Evolutionary conservation across 352 stramenopile genomes (phyloP), one percentile per base, ranked within the genome.

Genomic region (Globisporangium iwayamae): DNA sequence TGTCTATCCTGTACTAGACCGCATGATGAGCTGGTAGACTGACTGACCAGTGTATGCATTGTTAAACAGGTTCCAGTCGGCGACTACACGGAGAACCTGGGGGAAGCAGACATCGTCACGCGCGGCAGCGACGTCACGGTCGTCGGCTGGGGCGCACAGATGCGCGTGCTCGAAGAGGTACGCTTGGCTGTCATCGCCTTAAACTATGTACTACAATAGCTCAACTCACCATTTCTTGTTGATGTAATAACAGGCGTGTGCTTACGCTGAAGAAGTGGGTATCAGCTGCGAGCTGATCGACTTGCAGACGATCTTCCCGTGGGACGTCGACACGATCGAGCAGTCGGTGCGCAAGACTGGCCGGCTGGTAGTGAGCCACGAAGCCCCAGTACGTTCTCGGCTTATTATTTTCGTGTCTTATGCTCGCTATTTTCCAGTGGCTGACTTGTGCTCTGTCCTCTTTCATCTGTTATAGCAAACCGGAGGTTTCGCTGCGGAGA

Each of bases 221-320:
- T 18, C 20, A 36, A 34, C 20, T 53, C 47, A 53, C 22, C 13
- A 39, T 39, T 39, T 39, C 34, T 39, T 32, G 7, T 34, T 53
- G 28, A 82, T 98, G 47, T 73, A 95, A 2, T 76, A 90, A 66
- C 76, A 78, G 65, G 90, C 90, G 2, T 88, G 89, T 60, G 84
- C 92, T 39, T 88, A 97, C 56, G 94, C 96, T 4, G 80, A 93
- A 39, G 78, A 97, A 45, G 65, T 98, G 28, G 96, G 96, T 3
- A 98, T 99, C 63, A 94, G 85, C 61, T 99, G 96, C 68, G 96
- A 99, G 74, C 75, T 99, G 7, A 99, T 99, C 63, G 97, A 99
- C 73, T 77, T 99, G 46, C 93, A 98, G 70, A 99, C 97, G n/a
- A 97, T 99, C 39, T 77, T 98, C 39, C 97, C 97, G 3, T 99